A percentile compares a stretch with the other conserved stretches of the same genome.
Evolutionary conservation across 2,329 filamentous ascomycete genomes (phyloP).

Genomic region (Aureobasidium sp.): DNA sequence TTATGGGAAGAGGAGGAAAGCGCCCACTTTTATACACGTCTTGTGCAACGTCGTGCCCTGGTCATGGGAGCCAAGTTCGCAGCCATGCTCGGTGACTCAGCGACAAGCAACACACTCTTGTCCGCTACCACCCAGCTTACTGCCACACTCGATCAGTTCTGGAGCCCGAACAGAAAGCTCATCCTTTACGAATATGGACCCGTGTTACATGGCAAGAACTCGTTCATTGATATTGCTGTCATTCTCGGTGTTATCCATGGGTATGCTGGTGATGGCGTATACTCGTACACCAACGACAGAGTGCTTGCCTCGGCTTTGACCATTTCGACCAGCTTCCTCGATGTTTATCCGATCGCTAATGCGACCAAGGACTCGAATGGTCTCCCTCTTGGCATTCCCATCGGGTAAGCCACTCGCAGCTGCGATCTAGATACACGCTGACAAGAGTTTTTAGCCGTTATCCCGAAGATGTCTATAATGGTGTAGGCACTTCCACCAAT

Average conservation of each 20-base stretch:
- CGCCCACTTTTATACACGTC: constrained; percentile 29
- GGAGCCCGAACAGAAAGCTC: constrained; percentile 25
- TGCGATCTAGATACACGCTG: background rate
- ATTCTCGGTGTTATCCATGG: constrained; percentile 29
- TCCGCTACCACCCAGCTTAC: constrained; percentile 24
- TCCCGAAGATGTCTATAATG: constrained; percentile 32
- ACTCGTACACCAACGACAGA: constrained; percentile 28
- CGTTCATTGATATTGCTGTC: constrained; percentile 30
- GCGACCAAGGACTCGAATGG: constrained; percentile 23
- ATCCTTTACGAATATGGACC: constrained; percentile 30
- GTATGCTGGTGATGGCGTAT: constrained; percentile 27
- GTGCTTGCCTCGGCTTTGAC: constrained; percentile 26
- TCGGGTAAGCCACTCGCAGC: constrained; percentile 20
- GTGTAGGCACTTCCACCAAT: constrained; percentile 24
- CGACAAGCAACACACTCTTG: constrained; percentile 24
- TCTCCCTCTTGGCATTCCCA: constrained; percentile 26
- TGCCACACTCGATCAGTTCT: constrained; percentile 26
- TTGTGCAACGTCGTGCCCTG: constrained; percentile 27
- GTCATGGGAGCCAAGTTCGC: constrained; percentile 26
- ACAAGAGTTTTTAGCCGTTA: constrained; percentile 22
- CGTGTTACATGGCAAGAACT: constrained; percentile 26
- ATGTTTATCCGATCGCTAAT: constrained; percentile 26
- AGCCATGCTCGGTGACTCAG: constrained; percentile 24
- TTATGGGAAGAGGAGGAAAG: constrained; percentile 29
- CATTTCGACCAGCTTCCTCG: constrained; percentile 26